These are phyloP conservation scores for Pseudogymnoascus sp. DNA, from an alignment of 2,329 filamentous ascomycete genomes.

Conservation along the genomic window DNA sequence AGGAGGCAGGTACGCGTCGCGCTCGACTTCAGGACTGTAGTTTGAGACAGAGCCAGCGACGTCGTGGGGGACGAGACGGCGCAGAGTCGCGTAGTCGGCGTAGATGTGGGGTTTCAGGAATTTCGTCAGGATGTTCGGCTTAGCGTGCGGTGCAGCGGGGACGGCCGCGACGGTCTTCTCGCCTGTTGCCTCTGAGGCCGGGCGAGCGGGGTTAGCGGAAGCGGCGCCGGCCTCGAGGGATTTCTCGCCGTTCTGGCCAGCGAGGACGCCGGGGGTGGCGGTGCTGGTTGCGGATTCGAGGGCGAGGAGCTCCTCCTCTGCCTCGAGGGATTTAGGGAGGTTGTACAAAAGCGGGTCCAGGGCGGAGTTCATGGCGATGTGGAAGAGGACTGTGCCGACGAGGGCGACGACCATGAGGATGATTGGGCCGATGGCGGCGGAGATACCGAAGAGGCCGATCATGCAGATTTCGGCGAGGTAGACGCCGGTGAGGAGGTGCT, in stretches of 20 bases:
- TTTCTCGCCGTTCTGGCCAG: slow-evolving; percentile 19
- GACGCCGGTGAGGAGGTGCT: slow-evolving; percentile 75
- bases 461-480: slow-evolving; percentile 78
- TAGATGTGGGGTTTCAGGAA: slow-evolving; percentile 75
- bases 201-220: slow-evolving; percentile 20
- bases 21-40: slow-evolving; percentile 54
- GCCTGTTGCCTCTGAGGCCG: slow-evolving; percentile 10
- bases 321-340: slow-evolving; percentile 63
- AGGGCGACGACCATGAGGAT: slow-evolving; percentile 69
- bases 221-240: slow-evolving; percentile 20
- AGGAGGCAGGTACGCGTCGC: slow-evolving; percentile 66
- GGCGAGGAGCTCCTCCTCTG: slow-evolving; percentile 40
- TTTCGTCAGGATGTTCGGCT: slow-evolving; percentile 50
- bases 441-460: slow-evolving; percentile 73
- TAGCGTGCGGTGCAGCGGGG: slow-evolving; percentile 33
- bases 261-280: slow-evolving; percentile 13
- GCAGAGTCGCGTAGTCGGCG: slow-evolving; percentile 61
- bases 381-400: slow-evolving; percentile 67
- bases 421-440: slow-evolving; percentile 56
- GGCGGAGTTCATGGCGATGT: slow-evolving; percentile 63
- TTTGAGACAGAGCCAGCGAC: slow-evolving; percentile 36
- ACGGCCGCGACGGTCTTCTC: slow-evolving; percentile 14
- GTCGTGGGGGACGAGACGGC: slow-evolving; percentile 56
- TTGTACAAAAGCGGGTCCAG: slow-evolving; percentile 69
- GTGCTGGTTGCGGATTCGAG: slow-evolving; percentile 14